Percentiles rank a stretch among this genome's conserved stretches.
Conservation (phyloP, 805 yeast species). For the Nakazawaea molendinolei region DNA sequence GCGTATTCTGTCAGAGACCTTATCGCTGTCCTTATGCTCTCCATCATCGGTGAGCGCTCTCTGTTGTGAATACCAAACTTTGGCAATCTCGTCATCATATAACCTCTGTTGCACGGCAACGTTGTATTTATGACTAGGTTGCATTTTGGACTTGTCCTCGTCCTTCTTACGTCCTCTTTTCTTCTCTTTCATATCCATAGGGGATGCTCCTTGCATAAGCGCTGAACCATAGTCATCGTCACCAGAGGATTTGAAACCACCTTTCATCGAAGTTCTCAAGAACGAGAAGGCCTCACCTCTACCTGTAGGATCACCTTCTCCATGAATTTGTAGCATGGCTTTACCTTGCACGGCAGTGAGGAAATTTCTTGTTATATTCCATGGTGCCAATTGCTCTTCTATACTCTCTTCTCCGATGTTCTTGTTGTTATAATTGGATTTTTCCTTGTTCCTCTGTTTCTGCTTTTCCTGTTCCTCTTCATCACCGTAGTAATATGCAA, state of each 20-base stretch:
- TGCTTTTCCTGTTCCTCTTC: conserved; percentile 23
- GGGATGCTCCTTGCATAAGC: conserved; percentile 15
- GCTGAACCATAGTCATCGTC: conserved; percentile 17
- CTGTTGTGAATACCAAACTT: conserved; percentile 87
- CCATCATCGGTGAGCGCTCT: conserved; percentile 40
- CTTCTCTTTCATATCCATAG: conserved; percentile 9
- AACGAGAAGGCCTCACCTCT: conserved; percentile 86
- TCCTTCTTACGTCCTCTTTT: conserved; percentile 25
- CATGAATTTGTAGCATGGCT: conserved; percentile 91
- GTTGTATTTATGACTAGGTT: conserved; percentile 64
- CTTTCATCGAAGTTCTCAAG: conserved; percentile 88
- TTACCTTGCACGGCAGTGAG: conserved; percentile 93
- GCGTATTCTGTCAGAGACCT: not conserved
- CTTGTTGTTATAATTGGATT: conserved; percentile 11
- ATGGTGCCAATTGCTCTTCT: conserved; percentile 84
- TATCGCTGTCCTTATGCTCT: conserved; percentile 15
- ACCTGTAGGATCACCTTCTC: conserved; percentile 93
- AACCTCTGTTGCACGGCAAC: conserved; percentile 84
- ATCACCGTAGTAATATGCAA: conserved; percentile 44
- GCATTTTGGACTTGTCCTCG: conserved; percentile 30
- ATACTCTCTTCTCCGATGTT: conserved; percentile 41
- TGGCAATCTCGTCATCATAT: conserved; percentile 81
- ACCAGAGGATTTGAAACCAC: conserved; percentile 52
- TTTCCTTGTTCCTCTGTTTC: conserved; percentile 8
- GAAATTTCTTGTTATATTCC: conserved; percentile 91